Conservation (phyloP, 352 stramenopile species). For the Pythium guiyangense region DNA sequence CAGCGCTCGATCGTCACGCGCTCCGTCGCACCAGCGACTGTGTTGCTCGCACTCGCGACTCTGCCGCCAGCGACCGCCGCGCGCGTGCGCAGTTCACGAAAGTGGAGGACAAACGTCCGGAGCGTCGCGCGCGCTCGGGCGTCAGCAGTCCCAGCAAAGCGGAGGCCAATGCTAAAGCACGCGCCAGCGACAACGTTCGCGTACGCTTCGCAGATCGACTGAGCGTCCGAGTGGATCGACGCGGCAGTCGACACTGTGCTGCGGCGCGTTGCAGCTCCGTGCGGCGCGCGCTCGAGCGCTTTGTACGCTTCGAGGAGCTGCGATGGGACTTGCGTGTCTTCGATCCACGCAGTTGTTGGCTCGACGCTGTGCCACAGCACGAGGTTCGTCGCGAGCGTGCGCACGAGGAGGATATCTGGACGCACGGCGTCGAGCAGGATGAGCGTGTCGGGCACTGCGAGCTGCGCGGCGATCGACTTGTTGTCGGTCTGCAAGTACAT, state of each 20-base stretch:
- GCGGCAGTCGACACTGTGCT: slow-evolving; percentile 4
- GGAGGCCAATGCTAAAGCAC: slow-evolving; percentile 94
- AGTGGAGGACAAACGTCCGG: slow-evolving; percentile 64
- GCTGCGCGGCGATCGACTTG: slow-evolving; percentile 69
- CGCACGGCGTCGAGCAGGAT: slow-evolving; percentile 95
- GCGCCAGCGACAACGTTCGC: slow-evolving; percentile 92
- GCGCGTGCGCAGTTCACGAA: slow-evolving; percentile 62
- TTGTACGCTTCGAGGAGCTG: slow-evolving; percentile 55
- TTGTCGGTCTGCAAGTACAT: slow-evolving; percentile 96
- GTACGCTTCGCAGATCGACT: slow-evolving; percentile 93
- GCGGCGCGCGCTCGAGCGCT: slow-evolving; percentile 11
- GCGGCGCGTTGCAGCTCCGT: neutral
- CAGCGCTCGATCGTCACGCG: slow-evolving; percentile 92
- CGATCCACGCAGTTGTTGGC: slow-evolving; percentile 89
- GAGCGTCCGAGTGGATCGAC: slow-evolving; percentile 58
- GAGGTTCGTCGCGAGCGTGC: slow-evolving; percentile 92
- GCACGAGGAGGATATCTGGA: slow-evolving; percentile 93
- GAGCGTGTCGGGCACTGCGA: slow-evolving; percentile 93
- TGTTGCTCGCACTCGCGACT: slow-evolving; percentile 16
- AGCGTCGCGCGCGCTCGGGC: slow-evolving; percentile 49
- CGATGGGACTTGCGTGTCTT: slow-evolving; percentile 53
- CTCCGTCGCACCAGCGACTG: slow-evolving; percentile 62
- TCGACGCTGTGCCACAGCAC: slow-evolving; percentile 95
- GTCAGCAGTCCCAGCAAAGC: slow-evolving; percentile 90
- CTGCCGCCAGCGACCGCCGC: no score